phyloP scores from a whole-genome alignment of 1,284 basidiomycete species.

The Leccinum pachyderme region DNA sequence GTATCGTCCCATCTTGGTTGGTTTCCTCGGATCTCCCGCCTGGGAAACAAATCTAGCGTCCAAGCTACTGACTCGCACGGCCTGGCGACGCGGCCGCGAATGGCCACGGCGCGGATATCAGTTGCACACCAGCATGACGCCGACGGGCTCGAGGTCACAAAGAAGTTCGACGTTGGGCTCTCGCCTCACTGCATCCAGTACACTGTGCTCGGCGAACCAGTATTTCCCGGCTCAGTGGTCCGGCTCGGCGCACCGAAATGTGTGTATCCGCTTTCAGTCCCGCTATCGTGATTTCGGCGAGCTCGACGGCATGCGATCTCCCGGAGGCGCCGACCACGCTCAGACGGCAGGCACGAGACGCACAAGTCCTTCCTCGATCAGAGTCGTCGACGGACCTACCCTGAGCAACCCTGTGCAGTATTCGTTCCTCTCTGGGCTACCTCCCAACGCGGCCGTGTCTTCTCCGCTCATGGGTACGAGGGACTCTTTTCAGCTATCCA shows the following conservation, averaged over 20 bases:
- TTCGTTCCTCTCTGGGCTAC: constrained; percentile 25
- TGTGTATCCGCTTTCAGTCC: neutral
- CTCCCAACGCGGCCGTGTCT: constrained; percentile 11
- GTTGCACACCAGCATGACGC: constrained; percentile 1
- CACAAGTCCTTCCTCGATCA: constrained; percentile 25
- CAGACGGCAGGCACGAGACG: constrained; percentile 5
- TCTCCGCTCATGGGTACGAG: constrained; percentile 27
- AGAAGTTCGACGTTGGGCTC: neutral
- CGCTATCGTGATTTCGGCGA: constrained; percentile 16
- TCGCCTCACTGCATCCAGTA: constrained; percentile 11
- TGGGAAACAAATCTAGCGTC: constrained; percentile 28
- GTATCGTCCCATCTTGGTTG: constrained; percentile 20
- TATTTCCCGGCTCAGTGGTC: too few relatives aligned
- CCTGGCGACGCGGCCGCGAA: constrained; percentile 5
- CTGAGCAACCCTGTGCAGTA: constrained; percentile 19
- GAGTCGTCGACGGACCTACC: constrained; percentile 21
- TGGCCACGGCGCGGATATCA: constrained; percentile 5
- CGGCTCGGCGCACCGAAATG: neutral
- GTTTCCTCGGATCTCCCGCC: constrained; percentile 30
- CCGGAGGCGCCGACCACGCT: neutral
- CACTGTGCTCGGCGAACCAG: neutral
- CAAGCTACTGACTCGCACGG: constrained; percentile 6
- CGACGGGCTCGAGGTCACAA: neutral
- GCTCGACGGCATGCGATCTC: neutral
- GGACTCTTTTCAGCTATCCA: constrained; percentile 31